Evolutionary conservation across 257 asterid genomes (phyloP).

Genomic region (Solanum chaucha): DNA sequence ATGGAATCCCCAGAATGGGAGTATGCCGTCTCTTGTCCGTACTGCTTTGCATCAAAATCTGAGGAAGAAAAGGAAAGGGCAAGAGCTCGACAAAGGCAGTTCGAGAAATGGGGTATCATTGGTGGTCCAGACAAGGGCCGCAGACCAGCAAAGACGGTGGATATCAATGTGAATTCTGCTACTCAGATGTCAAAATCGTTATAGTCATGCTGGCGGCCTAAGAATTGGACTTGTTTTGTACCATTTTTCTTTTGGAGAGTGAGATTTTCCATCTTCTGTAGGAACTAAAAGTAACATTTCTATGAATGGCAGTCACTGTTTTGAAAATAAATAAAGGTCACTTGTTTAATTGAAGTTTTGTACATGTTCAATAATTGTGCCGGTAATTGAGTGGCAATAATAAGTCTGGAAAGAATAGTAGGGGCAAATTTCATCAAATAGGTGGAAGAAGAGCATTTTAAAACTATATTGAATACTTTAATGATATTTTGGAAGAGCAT

Average conservation of each 20-base stretch:
- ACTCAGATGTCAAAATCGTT: conserved; percentile 25
- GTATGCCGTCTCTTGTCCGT: conserved; percentile 75
- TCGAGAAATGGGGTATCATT: conserved; percentile 77
- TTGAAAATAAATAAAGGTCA: not conserved
- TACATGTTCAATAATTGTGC: not conserved
- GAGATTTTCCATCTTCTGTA: not conserved
- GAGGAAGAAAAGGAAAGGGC: conserved; percentile 97
- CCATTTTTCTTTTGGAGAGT: not conserved
- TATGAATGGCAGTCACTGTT: not conserved
- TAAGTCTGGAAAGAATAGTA: not conserved
- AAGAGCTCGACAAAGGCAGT: conserved; percentile 80
- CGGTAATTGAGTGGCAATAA: not conserved
- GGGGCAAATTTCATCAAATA: too few relatives aligned
- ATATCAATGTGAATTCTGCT: conserved; percentile 1
- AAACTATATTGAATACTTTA: too few relatives aligned
- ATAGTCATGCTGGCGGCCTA: not conserved
- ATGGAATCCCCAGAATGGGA: conserved; percentile 93
- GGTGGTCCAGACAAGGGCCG: conserved; percentile 98
- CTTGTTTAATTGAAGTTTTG: not conserved
- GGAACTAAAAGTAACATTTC: not conserved
- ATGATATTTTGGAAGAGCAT: not conserved
- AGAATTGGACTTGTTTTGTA: not conserved
- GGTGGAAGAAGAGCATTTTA: too few relatives aligned
- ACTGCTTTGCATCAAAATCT: conserved; percentile 73
- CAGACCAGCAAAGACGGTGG: conserved; percentile 26